Evolutionary conservation across 352 stramenopile species (phyloP), one percentile per base, ranked within the genome.

Genomic region (Phytophthora pini): DNA sequence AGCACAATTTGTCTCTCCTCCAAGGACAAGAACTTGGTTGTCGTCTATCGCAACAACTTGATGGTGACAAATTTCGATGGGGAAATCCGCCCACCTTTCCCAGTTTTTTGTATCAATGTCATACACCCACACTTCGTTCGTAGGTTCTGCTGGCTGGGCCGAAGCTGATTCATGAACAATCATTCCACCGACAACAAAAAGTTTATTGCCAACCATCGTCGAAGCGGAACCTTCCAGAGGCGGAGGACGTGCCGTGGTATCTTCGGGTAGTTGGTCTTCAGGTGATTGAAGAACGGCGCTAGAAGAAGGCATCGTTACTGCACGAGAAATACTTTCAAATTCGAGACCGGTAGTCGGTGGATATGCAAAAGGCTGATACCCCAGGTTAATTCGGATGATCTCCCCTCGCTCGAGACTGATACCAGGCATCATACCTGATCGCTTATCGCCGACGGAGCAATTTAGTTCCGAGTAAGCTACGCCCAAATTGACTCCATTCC

Each of bases 321-420:
- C 84, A 45, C 77, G 78, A 34, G 71, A 83, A 32, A 96, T 77
- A 6, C 76, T 82, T 36, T 93, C 87, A 54, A 89, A 90, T 12
- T 91, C 81, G 26, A 74, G 65, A 7, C 70, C 77, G 49, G 76
- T 78, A 3, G 84, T 82, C 1, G 88, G 83, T 4, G 87, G 87
- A 26, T 91, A 89, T 11, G 76, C 78, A 56, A 96, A 96, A 38
- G 88, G 72, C 32, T 88, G 83, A 56, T 95, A 82, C 0, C 88
- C 88, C 13, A 96, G 68, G 48, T 96, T 96, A 7, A 95, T 70
- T 11, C 88, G 84, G 54, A 96, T 95, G 57, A 96, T 93, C 57
- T 96, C 87, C 13, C 87, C 87, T 34, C 88, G 76, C 56, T 96
- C 88, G 17, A 96, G 73, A 64, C 87, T 95, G 56, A 96, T 95